Conservation (phyloP, 2,329 filamentous ascomycete species). For the Paramyrothecium roridum region DNA sequence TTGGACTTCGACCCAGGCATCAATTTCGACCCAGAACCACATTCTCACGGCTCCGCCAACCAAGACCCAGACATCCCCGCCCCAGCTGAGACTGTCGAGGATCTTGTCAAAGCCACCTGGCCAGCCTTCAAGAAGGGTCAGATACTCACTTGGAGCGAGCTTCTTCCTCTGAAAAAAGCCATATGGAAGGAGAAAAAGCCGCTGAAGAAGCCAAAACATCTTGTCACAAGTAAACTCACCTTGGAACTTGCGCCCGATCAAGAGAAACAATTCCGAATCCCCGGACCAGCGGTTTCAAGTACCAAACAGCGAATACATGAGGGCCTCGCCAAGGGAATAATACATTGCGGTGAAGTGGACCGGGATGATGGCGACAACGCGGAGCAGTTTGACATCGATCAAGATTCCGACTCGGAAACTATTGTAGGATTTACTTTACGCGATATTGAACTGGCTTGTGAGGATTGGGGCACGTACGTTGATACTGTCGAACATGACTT, state of each 20-base stretch:
- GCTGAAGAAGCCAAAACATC: slow-evolving; percentile 72
- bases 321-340: slow-evolving; percentile 43
- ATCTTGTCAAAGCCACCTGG: slow-evolving; percentile 75
- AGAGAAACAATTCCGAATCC: slow-evolving; percentile 79
- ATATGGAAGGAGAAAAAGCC: slow-evolving; percentile 77
- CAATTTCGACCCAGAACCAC: slow-evolving; percentile 46
- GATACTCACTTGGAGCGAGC: slow-evolving; percentile 74
- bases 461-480: slow-evolving; percentile 75
- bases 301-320: slow-evolving; percentile 57
- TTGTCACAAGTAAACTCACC: slow-evolving; percentile 83
- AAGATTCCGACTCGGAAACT: slow-evolving; percentile 57
- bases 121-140: slow-evolving; percentile 75
- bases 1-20: slow-evolving; percentile 46
- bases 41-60: slow-evolving; percentile 41
- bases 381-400: slow-evolving; percentile 43
- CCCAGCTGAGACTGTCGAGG: slow-evolving; percentile 68
- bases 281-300: slow-evolving; percentile 50
- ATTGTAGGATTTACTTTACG: slow-evolving; percentile 73
- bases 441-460: slow-evolving; percentile 81
- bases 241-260: slow-evolving; percentile 85
- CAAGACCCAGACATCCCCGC: slow-evolving; percentile 64
- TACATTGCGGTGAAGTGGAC: slow-evolving; percentile 40
- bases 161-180: slow-evolving; percentile 79
- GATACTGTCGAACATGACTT: slow-evolving; percentile 40
- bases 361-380: slow-evolving; percentile 28